Evolutionary conservation across 805 yeast genomes (phyloP).

Genomic region (Sporopachydermia lactativora): DNA sequence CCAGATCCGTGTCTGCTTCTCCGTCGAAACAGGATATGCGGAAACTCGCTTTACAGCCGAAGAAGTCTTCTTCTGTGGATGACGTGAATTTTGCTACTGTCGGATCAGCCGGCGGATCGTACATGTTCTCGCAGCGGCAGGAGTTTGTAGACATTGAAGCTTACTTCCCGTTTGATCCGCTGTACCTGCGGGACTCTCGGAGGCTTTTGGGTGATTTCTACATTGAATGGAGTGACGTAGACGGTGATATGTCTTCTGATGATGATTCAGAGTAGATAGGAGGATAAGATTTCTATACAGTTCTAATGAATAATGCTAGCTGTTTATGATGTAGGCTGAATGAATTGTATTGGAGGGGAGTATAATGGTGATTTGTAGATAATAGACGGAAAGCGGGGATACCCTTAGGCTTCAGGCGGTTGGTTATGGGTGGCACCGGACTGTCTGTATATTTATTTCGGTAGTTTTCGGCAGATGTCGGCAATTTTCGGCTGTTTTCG

Average conservation of each 20-base stretch:
- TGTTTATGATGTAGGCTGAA: too few species aligned
- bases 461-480: too few species aligned
- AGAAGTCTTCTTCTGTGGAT: conserved; percentile 15
- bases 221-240: conserved; percentile 76
- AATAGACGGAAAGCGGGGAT: too few species aligned
- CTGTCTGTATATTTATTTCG: too few species aligned
- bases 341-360: too few species aligned
- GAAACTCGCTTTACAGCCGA: conserved; percentile 3
- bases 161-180: conserved; percentile 94
- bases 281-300: too few species aligned
- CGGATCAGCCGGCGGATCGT: conserved; percentile 17
- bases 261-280: conserved; percentile 28
- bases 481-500: too few species aligned
- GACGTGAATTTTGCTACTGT: conserved; percentile 16
- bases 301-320: too few species aligned
- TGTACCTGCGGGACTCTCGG: conserved; percentile 53
- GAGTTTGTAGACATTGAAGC: conserved; percentile 84
- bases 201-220: conserved; percentile 38
- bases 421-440: too few species aligned
- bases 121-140: conserved; percentile 45
- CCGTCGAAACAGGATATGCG: background rate
- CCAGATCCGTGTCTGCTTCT: too few species aligned
- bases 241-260: conserved; percentile 32
- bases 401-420: too few species aligned
- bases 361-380: too few species aligned